Base-by-base conservation (phyloP, 371 early-diverging fungal species). In the Thermomucor indicae-seudaticae region DNA sequence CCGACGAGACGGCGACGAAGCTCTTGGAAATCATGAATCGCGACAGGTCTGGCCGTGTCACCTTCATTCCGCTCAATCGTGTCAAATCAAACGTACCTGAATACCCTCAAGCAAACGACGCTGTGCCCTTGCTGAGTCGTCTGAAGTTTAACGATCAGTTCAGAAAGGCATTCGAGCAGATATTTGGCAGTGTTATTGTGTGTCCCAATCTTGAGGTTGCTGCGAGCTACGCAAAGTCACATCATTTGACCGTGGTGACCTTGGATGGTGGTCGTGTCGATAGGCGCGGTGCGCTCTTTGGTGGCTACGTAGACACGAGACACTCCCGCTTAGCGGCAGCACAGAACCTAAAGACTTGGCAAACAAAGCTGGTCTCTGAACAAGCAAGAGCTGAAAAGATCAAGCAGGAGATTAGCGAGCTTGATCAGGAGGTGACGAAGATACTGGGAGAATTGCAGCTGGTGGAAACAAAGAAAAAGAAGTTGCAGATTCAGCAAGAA, bases 41-140 rank as follows among this genome's bases (percentile, higher is more conserved):
- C 24, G 85, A 86, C 51, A 81, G 85, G 52, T 63, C 79, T 7
- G 97, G 97, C 5, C 84, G 98, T 5, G 85, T 97, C 37, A 99
- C 99, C 0, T 95, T 99, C 64, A 95, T 99, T 80, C 99, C 99
- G 1, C 71, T 99, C 34, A 97, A 94, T 57, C 83, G 96, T 1
- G 71, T 98, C 43, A 76, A 78, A 28, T 55, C 84, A 2, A 64
- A 71, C 20, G 58, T 73, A 4, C 54, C 70, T 2, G 78, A 81
- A 11, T 90, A 89, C 35, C 93, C 95, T 0, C 68, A 71, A 2
- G 80, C 84, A 6, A 75, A 76, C 14, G 90, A 95, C 48, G 88
- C 89, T n/a, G 81, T 91, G 32, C 92, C 95, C 2, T 80, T 97
- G 71, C 66, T 97, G 6, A 60, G 76, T 27, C 80, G 86, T 44